These are phyloP conservation scores for Stemphylium vesicarium DNA, from an alignment of 2,329 filamentous ascomycete species.

Conservation along the genomic window DNA sequence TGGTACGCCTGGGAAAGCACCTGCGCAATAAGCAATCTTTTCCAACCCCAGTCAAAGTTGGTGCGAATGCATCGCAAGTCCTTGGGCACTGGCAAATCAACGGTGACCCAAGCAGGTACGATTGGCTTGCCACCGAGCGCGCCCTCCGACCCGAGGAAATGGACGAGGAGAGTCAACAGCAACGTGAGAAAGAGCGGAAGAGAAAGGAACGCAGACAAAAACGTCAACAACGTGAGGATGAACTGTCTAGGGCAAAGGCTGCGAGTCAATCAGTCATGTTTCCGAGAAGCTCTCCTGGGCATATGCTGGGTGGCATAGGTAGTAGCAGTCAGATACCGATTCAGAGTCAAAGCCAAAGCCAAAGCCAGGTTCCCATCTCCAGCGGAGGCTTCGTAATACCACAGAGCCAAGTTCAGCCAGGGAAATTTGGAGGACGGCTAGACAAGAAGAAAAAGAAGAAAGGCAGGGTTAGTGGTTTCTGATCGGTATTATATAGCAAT, in stretches of 20 bases:
- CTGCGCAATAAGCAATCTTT: constrained; percentile 42
- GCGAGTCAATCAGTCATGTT: constrained; percentile 28
- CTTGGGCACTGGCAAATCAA: constrained; percentile 53
- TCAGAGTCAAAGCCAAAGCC: constrained; percentile 12
- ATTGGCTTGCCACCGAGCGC: constrained; percentile 48
- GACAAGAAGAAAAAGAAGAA: constrained; percentile 47
- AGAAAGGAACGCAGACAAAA: constrained; percentile 50
- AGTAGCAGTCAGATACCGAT: constrained; percentile 36
- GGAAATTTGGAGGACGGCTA: constrained; percentile 43
- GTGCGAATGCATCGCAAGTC: constrained; percentile 44
- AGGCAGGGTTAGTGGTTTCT: constrained; percentile 44
- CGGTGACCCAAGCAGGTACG: constrained; percentile 48
- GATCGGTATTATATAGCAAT: neutral
- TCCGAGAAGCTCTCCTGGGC: constrained; percentile 39
- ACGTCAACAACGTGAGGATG: constrained; percentile 50
- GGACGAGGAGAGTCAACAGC: constrained; percentile 46
- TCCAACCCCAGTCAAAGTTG: constrained; percentile 25
- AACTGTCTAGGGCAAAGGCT: constrained; percentile 25
- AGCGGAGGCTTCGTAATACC: constrained; percentile 12
- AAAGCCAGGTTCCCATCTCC: constrained; percentile 7
- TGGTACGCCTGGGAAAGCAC: constrained; percentile 47
- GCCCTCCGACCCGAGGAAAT: constrained; percentile 33
- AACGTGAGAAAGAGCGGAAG: constrained; percentile 46
- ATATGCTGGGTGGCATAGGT: constrained; percentile 22
- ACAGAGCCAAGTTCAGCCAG: constrained; percentile 45